phyloP scores from a whole-genome alignment of 345 rosid genomes.

The Eucalyptus leucophloia region DNA sequence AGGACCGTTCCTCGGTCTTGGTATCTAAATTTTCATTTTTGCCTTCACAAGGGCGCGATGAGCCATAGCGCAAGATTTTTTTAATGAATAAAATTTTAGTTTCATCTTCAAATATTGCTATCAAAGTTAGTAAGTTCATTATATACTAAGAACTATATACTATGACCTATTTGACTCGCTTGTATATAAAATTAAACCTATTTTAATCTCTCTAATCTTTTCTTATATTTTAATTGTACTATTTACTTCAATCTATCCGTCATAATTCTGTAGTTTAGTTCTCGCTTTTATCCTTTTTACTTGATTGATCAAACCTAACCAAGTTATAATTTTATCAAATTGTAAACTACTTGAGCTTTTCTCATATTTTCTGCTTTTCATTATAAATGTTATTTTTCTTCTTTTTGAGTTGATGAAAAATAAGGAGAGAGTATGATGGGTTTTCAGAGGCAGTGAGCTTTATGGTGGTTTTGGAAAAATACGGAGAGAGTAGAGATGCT shows the following conservation, averaged over 20 bases:
- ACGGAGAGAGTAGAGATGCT: not conserved
- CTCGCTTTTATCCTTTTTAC: not conserved
- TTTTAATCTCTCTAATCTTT: too few relatives aligned
- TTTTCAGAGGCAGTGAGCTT: not conserved
- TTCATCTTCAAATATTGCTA: not conserved
- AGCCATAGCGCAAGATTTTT: not conserved
- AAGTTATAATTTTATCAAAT: not conserved
- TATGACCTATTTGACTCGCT: not conserved
- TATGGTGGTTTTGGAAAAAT: not conserved
- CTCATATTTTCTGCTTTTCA: not conserved
- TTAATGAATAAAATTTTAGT: not conserved
- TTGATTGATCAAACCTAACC: not conserved
- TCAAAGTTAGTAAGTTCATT: not conserved
- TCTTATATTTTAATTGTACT: not conserved
- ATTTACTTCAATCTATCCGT: too few relatives aligned
- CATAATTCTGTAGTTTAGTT: not conserved
- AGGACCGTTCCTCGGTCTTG: not conserved
- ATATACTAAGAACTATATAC: not conserved
- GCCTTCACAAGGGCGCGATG: not conserved
- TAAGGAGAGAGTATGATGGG: not conserved
- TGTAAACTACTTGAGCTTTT: not conserved
- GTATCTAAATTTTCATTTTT: not conserved
- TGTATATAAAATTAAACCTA: not conserved
- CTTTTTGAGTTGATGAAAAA: not conserved
- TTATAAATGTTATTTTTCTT: too few relatives aligned